Evolutionary conservation across 768 basidiomycete species (phyloP), one percentile per base, ranked within the genome.

Genomic region (Artomyces pyxidatus): DNA sequence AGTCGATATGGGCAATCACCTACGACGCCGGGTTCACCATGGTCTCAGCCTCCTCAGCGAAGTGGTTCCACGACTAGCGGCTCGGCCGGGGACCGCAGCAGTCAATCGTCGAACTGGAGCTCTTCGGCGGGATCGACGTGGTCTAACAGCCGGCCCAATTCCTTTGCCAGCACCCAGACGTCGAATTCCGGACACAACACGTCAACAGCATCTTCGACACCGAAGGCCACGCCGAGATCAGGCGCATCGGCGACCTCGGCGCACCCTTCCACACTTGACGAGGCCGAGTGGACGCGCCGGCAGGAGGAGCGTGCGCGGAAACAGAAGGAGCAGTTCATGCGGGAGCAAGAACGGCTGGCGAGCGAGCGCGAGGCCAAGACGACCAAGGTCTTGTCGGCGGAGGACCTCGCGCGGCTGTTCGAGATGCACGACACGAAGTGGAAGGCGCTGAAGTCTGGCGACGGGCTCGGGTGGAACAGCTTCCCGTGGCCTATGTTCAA

Each of bases 401-500:
- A 84, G 46, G 80, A 84, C 4, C 64, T 82, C 32, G 58, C 71
- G 26, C 71, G 71, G 52, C 56, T 81, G 5, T 81, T 80, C 57
- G 79, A 79, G 39, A 68, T 65, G 35, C 84, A 88, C 58, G 83
- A 84, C 32, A 68, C 69, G 35, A 75, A 76, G 44, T 86, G 85
- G 85, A 64, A 65, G 42, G 72, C 67, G 48, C 58, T 70, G 43
- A 60, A 64, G 37, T 59, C 55, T 11, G 32, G 62, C 49, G 63
- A 63, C 37, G 68, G 70, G 47, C 65, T 86, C 50, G 71, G 67
- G 29, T 88, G 85, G 85, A 69, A 72, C 26, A 72, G 75, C 57
- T 81, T 88, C 58, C 85, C 86, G 8, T 88, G 86, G 86, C 85
- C 87, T 1, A 71, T 80, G 69, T 68, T 81, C 61, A 77, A 72